Evolutionary conservation across 192 early-diverging fungal species (phyloP).

Genomic region (Coemansia sp.): DNA sequence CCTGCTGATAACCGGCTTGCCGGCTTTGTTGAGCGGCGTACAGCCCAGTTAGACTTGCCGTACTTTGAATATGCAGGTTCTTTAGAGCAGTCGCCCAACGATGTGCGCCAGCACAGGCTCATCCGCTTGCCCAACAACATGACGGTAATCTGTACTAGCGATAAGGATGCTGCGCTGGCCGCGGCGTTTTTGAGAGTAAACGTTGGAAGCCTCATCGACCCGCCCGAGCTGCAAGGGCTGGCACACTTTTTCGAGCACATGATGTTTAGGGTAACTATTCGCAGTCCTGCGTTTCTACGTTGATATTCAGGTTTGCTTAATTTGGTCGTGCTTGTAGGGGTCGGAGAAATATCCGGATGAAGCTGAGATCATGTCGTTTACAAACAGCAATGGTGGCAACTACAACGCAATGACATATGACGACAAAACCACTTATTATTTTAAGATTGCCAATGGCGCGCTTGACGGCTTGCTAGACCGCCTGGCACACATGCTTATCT

Average conservation of each 20-base stretch:
- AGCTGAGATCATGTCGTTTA: conserved; percentile 54
- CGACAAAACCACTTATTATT: conserved; percentile 14
- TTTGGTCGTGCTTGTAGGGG: conserved; percentile 53
- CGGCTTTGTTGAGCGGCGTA: not conserved
- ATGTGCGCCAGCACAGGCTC: conserved; percentile 57
- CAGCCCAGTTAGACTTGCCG: not conserved
- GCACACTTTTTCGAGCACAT: conserved; percentile 72
- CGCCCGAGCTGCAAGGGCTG: conserved; percentile 57
- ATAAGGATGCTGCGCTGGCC: conserved; percentile 48
- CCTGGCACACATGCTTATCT: conserved; percentile 80
- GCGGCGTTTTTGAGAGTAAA: conserved; percentile 58
- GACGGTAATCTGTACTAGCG: conserved; percentile 56
- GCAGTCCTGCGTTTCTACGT: not conserved
- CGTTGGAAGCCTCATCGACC: conserved; percentile 59
- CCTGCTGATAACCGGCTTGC: not conserved
- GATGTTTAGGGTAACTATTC: conserved; percentile 51
- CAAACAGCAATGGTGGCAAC: conserved; percentile 18
- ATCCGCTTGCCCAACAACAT: conserved; percentile 57
- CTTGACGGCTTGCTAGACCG: conserved; percentile 60
- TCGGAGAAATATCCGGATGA: conserved; percentile 66
- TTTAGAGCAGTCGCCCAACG: conserved; percentile 53
- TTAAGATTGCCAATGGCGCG: conserved; percentile 24
- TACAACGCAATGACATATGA: conserved; percentile 28
- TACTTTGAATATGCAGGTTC: conserved; percentile 15
- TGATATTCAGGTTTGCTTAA: not conserved